Evolutionary conservation across 345 rosid species (phyloP).

Genomic region (Pugionium cornutum): DNA sequence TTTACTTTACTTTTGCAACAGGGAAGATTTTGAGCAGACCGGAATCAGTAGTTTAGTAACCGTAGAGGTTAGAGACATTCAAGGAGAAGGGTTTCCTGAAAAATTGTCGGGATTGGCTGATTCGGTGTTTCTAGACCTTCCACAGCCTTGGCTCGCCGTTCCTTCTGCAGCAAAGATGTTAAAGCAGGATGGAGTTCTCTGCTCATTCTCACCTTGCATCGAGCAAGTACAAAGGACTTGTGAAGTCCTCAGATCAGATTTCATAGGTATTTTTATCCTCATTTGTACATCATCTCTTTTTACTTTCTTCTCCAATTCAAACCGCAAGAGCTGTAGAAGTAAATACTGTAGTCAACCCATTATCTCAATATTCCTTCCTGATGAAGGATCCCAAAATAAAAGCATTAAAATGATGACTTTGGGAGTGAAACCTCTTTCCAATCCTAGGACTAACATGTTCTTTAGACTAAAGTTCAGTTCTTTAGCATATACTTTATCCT

Average conservation of each 20-base stretch:
- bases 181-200: slow-evolving; percentile 73
- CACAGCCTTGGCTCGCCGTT: slow-evolving; percentile 87
- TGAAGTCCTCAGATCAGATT: slow-evolving; percentile 66
- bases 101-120: slow-evolving; percentile 63
- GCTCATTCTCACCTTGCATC: slow-evolving; percentile 96
- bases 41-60: slow-evolving; percentile 72
- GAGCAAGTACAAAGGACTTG: slow-evolving; percentile 93
- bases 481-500: background rate
- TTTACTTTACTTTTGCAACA: slow-evolving; percentile 34
- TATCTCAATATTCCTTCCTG: background rate
- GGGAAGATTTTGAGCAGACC: slow-evolving; percentile 85
- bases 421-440: slow-evolving; percentile 8
- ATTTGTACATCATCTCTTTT: slow-evolving; percentile 6
- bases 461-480: background rate
- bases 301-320: background rate
- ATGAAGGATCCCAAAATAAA: background rate
- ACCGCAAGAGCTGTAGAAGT: background rate
- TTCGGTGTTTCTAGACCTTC: slow-evolving; percentile 80
- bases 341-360: background rate
- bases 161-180: slow-evolving; percentile 81
- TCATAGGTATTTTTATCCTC: slow-evolving; percentile 58
- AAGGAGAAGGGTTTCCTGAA: slow-evolving; percentile 87
- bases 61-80: slow-evolving; percentile 88
- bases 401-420: background rate
- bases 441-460: background rate